A percentile compares a stretch with the other conserved stretches of the same genome.
Evolutionary conservation across 768 basidiomycete genomes (phyloP).

Genomic region (Tremella yokohamensis): DNA sequence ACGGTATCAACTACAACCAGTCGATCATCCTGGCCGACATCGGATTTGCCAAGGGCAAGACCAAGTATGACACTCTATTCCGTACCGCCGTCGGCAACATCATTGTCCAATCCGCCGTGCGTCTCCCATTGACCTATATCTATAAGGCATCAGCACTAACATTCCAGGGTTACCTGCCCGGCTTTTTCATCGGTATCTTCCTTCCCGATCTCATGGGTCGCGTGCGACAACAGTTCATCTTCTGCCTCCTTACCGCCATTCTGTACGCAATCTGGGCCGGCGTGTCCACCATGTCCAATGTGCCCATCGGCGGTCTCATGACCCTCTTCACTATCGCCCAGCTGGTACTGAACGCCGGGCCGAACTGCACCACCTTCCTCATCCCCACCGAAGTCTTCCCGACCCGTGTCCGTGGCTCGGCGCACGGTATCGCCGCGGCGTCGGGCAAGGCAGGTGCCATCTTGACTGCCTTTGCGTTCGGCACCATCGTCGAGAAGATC

Average conservation of each 20-base stretch:
- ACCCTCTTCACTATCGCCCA: constrained; percentile 70
- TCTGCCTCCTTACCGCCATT: constrained; percentile 55
- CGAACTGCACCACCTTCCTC: constrained; percentile 65
- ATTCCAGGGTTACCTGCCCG: constrained; percentile 65
- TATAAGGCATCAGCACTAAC: background rate
- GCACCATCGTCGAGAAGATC: constrained; percentile 60
- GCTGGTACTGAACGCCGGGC: constrained; percentile 49
- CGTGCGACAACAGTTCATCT: constrained; percentile 54
- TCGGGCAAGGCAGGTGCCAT: constrained; percentile 73
- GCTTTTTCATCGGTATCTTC: constrained; percentile 63
- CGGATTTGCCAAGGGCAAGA: constrained; percentile 60
- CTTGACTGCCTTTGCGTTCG: constrained; percentile 70
- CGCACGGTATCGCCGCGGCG: constrained; percentile 73
- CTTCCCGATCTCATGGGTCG: constrained; percentile 41
- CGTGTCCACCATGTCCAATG: constrained; percentile 53
- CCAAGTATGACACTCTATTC: constrained; percentile 65
- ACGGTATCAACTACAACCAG: constrained; percentile 6
- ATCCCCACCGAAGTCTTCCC: constrained; percentile 79
- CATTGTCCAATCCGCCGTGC: constrained; percentile 58
- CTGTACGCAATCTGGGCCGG: constrained; percentile 64
- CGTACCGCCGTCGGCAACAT: constrained; percentile 63
- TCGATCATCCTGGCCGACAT: constrained; percentile 68
- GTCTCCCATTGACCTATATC: background rate
- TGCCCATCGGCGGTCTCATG: constrained; percentile 57
- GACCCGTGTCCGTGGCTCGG: constrained; percentile 67